A percentile compares a stretch with the other conserved stretches of the same genome.
phyloP scores from a whole-genome alignment of 169 alveolate genomes.

The Cryptosporidium muris region DNA sequence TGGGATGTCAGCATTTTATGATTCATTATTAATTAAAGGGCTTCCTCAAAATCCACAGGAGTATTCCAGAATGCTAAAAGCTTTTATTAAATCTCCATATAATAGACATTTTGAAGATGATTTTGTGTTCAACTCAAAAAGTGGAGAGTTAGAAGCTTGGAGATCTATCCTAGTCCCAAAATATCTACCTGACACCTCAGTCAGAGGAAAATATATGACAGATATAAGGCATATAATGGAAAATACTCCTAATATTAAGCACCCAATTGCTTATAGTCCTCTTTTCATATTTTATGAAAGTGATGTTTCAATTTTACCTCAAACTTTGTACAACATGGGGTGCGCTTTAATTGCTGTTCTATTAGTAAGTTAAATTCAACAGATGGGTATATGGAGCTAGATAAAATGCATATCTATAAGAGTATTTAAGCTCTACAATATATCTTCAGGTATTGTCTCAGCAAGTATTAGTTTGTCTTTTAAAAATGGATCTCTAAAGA shows the following conservation, averaged over 20 bases:
- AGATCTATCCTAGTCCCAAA: constrained; percentile 56
- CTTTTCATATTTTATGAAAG: constrained; percentile 75
- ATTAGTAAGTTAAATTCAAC: constrained; percentile 65
- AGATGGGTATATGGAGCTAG: no score
- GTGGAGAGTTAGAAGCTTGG: constrained; percentile 70
- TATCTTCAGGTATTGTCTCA: no score
- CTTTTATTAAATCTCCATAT: constrained; percentile 59
- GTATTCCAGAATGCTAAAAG: constrained; percentile 63
- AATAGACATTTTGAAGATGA: constrained; percentile 69
- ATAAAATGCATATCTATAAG: no score
- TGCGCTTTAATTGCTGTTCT: constrained; percentile 77
- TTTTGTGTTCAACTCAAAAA: constrained; percentile 42
- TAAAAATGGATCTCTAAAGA: no score
- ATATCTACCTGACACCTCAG: constrained; percentile 65
- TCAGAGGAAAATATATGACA: constrained; percentile 65
- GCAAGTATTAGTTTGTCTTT: no score
- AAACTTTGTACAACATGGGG: constrained; percentile 75
- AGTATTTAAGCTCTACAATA: no score
- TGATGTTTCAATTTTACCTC: constrained; percentile 74
- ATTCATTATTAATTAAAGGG: constrained; percentile 46
- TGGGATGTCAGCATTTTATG: constrained; percentile 65
- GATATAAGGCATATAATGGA: constrained; percentile 50
- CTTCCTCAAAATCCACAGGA: constrained; percentile 48
- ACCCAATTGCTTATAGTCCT: constrained; percentile 67
- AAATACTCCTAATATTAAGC: constrained; percentile 11